A percentile compares a stretch with the other conserved stretches of the same genome.
These are phyloP conservation scores for Dioscorea cayenensis DNA, from an alignment of 116 monocot species.

Conservation along the genomic window DNA sequence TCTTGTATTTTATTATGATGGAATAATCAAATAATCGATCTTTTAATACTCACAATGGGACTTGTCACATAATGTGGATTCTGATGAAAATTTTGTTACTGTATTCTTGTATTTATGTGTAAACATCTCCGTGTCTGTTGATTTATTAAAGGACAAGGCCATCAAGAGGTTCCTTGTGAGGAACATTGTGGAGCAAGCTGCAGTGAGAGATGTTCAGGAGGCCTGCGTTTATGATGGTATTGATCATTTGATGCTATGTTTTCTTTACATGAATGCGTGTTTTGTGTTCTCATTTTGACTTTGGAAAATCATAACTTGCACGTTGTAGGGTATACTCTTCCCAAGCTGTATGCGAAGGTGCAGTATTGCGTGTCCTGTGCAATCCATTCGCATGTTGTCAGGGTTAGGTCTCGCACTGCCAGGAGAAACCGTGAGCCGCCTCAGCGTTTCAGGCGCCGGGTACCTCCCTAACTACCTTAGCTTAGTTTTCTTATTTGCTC, in stretches of 20 bases:
- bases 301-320: background rate
- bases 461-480: slow-evolving; percentile 1
- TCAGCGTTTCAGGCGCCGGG: slow-evolving; percentile 47
- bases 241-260: background rate
- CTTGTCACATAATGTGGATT: too few species aligned
- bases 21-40: too few species aligned
- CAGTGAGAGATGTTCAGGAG: slow-evolving; percentile 44
- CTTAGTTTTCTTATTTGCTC: background rate
- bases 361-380: slow-evolving; percentile 50
- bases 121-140: background rate
- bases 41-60: too few species aligned
- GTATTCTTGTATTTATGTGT: background rate
- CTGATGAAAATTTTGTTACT: too few species aligned
- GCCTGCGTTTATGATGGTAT: slow-evolving; percentile 47
- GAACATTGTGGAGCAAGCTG: slow-evolving; percentile 56
- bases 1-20: too few species aligned
- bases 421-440: slow-evolving; percentile 50
- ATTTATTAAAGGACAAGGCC: slow-evolving; percentile 34
- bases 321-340: slow-evolving; percentile 33
- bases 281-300: background rate
- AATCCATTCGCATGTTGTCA: slow-evolving; percentile 43
- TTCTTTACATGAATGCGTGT: background rate
- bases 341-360: slow-evolving; percentile 46
- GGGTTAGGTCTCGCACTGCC: slow-evolving; percentile 34
- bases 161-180: slow-evolving; percentile 55